Evolutionary conservation across 441 rosid species (phyloP), one percentile per base, ranked within the genome.

Genomic region (Erysimum cheiri): DNA sequence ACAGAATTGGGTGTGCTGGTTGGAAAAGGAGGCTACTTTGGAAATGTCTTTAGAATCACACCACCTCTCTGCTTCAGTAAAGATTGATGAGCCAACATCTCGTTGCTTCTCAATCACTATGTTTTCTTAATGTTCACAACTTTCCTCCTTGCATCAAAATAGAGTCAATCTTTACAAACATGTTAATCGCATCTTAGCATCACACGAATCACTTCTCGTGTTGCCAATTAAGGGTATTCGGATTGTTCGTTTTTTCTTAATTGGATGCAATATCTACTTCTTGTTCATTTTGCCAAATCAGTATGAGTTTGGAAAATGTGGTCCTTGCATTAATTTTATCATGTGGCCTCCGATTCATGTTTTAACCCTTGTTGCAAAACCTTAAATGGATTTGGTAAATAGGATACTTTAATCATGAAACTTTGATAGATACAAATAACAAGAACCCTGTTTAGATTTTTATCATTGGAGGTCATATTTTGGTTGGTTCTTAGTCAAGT

Each of bases 31-130:
- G 99, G 99, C 59, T 87, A 71, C 79, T 81, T 85, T 36, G 97
- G 98, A 33, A 95, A 95, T 60, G 98, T 92, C 8, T 91, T 95
- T 65, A 84, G 99, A 82, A 86, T 95, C 40, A 90, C 98, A 6
- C 98, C 99, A 43, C 99, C 99, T 15, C 90, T 95, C 60, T 95
- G 99, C 72, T 89, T 95, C 81, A 88, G 92, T 3, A 47, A 19
- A 14, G 57, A 69, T 56, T 72, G 75, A 63, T 60, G 88, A 81
- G 92, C 67, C 91, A 87, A 89, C 93, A 82, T 26, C 92, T 84
- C 88, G 94, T 86, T 92, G 92, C 56, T 87, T 87, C 84, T 77
- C 74, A 63, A 50, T 69, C 71, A 56, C 59, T 60, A 15, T 47
- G 17, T 46, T 74, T 59, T 50, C 19, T 43, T 44, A 35, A 60